These are phyloP conservation scores for Murraya koenigii DNA, from an alignment of 345 rosid species.

Conservation along the genomic window DNA sequence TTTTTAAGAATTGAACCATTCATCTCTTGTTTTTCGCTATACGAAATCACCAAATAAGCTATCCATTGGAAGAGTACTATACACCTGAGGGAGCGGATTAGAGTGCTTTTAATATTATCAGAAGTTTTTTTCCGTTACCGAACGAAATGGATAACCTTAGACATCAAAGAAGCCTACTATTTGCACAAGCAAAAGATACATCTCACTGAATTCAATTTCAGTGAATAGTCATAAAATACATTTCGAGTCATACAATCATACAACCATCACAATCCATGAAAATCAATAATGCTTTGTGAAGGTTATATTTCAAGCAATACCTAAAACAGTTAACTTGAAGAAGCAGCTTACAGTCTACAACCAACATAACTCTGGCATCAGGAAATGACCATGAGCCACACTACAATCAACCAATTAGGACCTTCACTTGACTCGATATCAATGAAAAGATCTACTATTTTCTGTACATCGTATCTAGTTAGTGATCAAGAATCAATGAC, in stretches of 20 bases:
- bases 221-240: constrained; percentile 8
- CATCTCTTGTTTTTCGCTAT: too few species aligned
- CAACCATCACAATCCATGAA: constrained; percentile 21
- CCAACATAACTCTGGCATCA: constrained; percentile 22
- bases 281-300: constrained; percentile 10
- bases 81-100: too few species aligned
- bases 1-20: too few species aligned
- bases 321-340: constrained; percentile 20
- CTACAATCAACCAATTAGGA: constrained; percentile 17
- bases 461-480: constrained; percentile 49
- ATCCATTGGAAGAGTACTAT: too few species aligned
- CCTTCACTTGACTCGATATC: constrained; percentile 24
- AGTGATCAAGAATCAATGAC: constrained; percentile 32
- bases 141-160: too few species aligned
- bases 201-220: constrained; percentile 7
- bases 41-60: too few species aligned
- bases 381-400: constrained; percentile 24
- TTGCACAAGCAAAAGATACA: constrained; percentile 1
- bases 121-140: neutral
- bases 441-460: constrained; percentile 28
- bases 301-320: constrained; percentile 16
- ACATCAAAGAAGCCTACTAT: neutral
- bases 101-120: too few species aligned
- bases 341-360: neutral
- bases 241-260: neutral